phyloP scores from a whole-genome alignment of 2,329 filamentous ascomycete genomes.

The Colletotrichum lentis region DNA sequence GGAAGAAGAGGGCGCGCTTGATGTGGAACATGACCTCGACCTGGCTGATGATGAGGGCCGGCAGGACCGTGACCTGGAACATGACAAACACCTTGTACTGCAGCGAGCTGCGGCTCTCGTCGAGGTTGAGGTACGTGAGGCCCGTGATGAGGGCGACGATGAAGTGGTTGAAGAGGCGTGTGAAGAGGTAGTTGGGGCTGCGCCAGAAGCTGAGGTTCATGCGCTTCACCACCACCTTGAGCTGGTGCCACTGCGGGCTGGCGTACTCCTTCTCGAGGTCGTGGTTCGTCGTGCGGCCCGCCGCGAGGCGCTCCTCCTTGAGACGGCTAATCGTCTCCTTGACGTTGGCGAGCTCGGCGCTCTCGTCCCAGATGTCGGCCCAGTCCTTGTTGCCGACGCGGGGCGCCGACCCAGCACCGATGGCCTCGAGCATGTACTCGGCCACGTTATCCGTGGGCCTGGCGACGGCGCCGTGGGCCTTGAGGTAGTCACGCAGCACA shows the following conservation, averaged over 20 bases:
- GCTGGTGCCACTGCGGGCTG: conserved; percentile 79
- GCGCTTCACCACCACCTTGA: conserved; percentile 76
- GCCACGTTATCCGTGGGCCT: conserved; percentile 65
- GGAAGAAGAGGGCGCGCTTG: conserved; percentile 82
- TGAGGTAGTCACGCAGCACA: conserved; percentile 71
- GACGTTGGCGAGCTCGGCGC: conserved; percentile 71
- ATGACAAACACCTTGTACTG: conserved; percentile 90
- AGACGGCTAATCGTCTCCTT: conserved; percentile 74
- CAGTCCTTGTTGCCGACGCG: conserved; percentile 80
- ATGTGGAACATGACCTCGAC: conserved; percentile 86
- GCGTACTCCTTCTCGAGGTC: conserved; percentile 79
- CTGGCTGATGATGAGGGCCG: conserved; percentile 82
- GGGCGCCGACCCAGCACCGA: conserved; percentile 76
- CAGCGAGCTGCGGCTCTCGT: conserved; percentile 76
- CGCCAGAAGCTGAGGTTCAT: conserved; percentile 85
- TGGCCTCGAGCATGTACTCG: conserved; percentile 87
- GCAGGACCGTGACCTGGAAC: conserved; percentile 87
- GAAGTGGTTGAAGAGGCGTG: conserved; percentile 84
- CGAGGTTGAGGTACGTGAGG: conserved; percentile 79
- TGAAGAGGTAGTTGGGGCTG: conserved; percentile 88
- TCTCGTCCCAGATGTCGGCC: conserved; percentile 81
- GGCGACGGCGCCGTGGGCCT: conserved; percentile 67
- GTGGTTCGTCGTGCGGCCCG: conserved; percentile 54
- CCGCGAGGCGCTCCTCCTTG: conserved; percentile 65
- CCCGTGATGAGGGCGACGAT: conserved; percentile 81